phyloP scores from a whole-genome alignment of 1,284 basidiomycete genomes.

The Irpex sp. region DNA sequence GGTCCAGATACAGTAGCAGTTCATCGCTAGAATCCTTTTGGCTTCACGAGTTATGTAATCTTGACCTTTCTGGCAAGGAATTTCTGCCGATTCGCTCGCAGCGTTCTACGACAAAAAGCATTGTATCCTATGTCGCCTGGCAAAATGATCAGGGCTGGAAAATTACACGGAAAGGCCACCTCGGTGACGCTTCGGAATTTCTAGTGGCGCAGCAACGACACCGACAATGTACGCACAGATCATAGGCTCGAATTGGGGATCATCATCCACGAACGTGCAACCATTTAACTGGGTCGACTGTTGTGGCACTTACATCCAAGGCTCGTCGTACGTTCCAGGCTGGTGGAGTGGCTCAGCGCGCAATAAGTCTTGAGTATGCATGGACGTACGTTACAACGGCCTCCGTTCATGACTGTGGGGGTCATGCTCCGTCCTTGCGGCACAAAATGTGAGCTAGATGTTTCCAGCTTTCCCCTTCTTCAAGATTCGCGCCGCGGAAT shows the following conservation, averaged over 20 bases:
- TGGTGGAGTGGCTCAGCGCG: background rate
- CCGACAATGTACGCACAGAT: background rate
- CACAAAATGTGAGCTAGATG: background rate
- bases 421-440: background rate
- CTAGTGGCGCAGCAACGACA: background rate
- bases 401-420: background rate
- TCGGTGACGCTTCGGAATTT: background rate
- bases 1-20: background rate
- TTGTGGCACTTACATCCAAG: background rate
- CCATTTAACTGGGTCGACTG: background rate
- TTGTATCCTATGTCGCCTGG: too few relatives aligned
- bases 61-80: background rate
- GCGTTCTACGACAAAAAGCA: background rate
- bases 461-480: background rate
- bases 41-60: background rate
- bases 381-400: background rate
- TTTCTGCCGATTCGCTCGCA: background rate
- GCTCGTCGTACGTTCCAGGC: background rate
- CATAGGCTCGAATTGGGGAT: background rate
- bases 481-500: background rate
- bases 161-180: background rate
- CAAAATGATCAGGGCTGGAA: too few relatives aligned
- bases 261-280: background rate
- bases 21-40: background rate
- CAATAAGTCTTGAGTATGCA: background rate